Conservation (phyloP, 2,329 filamentous ascomycete genomes). For the Pestalotiopsis sp. region DNA sequence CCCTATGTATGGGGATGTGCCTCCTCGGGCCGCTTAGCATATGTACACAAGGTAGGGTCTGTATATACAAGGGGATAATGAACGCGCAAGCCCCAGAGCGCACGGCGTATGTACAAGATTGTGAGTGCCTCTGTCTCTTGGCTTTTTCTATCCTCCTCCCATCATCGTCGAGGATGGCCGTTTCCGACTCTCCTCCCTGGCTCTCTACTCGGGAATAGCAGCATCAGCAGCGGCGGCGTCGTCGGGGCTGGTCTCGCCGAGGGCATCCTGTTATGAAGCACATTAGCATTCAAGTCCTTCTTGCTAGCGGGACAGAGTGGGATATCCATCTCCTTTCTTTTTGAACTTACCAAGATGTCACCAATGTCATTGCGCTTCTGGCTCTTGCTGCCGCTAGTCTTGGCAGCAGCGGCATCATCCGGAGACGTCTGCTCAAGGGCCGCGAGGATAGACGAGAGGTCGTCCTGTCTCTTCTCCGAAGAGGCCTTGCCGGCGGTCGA, state of each 20-base stretch:
- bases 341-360: neutral
- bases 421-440: conserved; percentile 3
- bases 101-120: neutral
- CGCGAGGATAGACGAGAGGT: conserved; percentile 4
- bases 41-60: neutral
- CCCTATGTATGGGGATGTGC: neutral
- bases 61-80: neutral
- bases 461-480: conserved; percentile 6
- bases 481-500: neutral
- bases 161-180: neutral
- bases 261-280: neutral
- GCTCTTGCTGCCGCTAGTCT: neutral
- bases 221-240: neutral
- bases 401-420: conserved; percentile 8
- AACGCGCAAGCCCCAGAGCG: neutral
- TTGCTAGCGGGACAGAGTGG: neutral
- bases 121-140: neutral
- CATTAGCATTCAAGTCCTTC: neutral
- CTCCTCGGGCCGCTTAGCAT: neutral
- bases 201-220: neutral
- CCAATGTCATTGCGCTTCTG: neutral
- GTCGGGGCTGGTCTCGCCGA: neutral
- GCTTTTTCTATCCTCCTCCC: neutral
- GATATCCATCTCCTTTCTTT: neutral
- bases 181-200: neutral